These are phyloP conservation scores for Globisporangium middletonii DNA, from an alignment of 352 stramenopile genomes.

Conservation along the genomic window DNA sequence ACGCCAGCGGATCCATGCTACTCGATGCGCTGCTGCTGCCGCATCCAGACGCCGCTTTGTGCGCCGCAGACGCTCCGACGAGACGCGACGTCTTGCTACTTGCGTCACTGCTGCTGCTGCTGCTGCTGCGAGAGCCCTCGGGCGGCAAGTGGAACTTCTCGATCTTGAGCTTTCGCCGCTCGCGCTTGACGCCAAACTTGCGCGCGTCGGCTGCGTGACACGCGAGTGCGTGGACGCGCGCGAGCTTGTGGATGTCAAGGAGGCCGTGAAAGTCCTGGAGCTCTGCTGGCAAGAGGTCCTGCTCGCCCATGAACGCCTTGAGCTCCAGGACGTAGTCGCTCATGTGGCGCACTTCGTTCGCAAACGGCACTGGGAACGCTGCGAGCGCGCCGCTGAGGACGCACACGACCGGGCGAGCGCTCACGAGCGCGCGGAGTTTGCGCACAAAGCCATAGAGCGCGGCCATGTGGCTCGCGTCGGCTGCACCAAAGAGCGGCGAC, in stretches of 20 bases:
- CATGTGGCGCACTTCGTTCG: constrained; percentile 40
- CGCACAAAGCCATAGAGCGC: constrained; percentile 36
- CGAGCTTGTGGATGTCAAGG: constrained; percentile 49
- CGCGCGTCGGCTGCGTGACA: constrained; percentile 45
- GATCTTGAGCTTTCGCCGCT: constrained; percentile 66
- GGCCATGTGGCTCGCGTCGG: constrained; percentile 30
- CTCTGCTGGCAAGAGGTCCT: constrained; percentile 48
- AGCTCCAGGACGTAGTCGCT: constrained; percentile 58
- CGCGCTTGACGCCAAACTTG: constrained; percentile 59
- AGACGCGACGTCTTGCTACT: constrained; percentile 9
- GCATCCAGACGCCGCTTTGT: background rate
- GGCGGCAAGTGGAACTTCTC: constrained; percentile 74
- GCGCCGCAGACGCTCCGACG: constrained; percentile 1
- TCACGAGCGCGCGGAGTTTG: constrained; percentile 22
- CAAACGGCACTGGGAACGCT: constrained; percentile 23
- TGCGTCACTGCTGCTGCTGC: constrained; percentile 7
- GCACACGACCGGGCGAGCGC: constrained; percentile 17
- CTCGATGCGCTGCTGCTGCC: constrained; percentile 1
- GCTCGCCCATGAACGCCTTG: constrained; percentile 49
- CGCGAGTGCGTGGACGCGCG: constrained; percentile 48
- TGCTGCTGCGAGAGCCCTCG: constrained; percentile 42
- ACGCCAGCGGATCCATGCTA: constrained; percentile 10
- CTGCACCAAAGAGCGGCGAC: constrained; percentile 29
- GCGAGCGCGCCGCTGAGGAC: constrained; percentile 23
- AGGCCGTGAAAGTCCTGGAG: constrained; percentile 57